These are phyloP conservation scores for Zarea fungicola DNA, from an alignment of 2,329 filamentous ascomycete genomes.

Conservation along the genomic window DNA sequence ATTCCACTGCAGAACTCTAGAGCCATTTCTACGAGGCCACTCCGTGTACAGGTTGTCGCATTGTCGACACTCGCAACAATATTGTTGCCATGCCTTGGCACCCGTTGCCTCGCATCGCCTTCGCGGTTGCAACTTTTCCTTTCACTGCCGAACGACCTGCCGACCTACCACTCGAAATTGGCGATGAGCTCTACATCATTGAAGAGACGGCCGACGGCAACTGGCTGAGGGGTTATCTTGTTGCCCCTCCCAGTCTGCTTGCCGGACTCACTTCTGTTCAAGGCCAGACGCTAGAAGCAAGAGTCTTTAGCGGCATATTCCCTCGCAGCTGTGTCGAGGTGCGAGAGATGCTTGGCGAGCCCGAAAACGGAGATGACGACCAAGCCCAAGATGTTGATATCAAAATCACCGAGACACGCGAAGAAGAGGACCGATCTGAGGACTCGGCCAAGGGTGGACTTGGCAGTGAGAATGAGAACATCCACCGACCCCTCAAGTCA, in stretches of 20 bases:
- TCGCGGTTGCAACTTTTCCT: slow-evolving; percentile 92
- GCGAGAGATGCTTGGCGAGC: slow-evolving; percentile 80
- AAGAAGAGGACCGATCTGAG: slow-evolving; percentile 29
- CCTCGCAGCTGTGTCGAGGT: slow-evolving; percentile 92
- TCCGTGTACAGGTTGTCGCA: background rate
- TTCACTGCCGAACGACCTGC: slow-evolving; percentile 82
- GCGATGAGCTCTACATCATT: slow-evolving; percentile 98
- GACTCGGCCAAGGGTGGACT: slow-evolving; percentile 54
- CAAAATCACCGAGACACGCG: slow-evolving; percentile 19
- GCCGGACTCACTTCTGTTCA: slow-evolving; percentile 86
- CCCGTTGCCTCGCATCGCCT: slow-evolving; percentile 93
- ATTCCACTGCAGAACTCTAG: background rate
- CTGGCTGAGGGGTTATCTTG: slow-evolving; percentile 93
- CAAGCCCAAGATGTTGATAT: slow-evolving; percentile 28
- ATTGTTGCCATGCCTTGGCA: slow-evolving; percentile 77
- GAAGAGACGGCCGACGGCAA: slow-evolving; percentile 88
- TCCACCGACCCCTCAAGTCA: slow-evolving; percentile 22
- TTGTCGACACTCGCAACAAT: background rate
- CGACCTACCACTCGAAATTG: slow-evolving; percentile 93
- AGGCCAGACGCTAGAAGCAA: slow-evolving; percentile 88
- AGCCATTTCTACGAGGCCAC: background rate
- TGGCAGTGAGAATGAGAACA: slow-evolving; percentile 29
- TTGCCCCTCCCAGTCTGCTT: slow-evolving; percentile 87
- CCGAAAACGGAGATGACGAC: slow-evolving; percentile 46
- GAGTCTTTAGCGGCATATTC: slow-evolving; percentile 98